These are phyloP conservation scores for Cyclotella sp. DNA, from an alignment of 108 stramenopile genomes.

Conservation along the genomic window DNA sequence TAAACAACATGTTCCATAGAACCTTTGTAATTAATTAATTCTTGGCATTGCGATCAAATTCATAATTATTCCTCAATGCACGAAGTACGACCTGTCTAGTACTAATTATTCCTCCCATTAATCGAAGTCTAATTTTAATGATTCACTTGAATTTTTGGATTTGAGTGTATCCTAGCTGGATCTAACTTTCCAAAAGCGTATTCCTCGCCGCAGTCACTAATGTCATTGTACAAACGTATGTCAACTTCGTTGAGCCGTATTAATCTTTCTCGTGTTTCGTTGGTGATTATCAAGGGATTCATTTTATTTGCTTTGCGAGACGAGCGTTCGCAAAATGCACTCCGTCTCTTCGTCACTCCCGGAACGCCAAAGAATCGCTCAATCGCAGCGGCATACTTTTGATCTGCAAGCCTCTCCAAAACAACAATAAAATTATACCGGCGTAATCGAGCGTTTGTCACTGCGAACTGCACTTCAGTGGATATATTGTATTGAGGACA, in stretches of 20 bases:
- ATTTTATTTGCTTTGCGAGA: constrained; percentile 36
- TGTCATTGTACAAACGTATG: constrained; percentile 31
- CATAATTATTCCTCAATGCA: no score
- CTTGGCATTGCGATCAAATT: no score
- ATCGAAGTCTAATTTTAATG: no score
- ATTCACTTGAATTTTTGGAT: no score
- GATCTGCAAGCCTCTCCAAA: constrained; percentile 40
- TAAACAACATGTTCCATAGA: neutral
- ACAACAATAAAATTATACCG: constrained; percentile 49
- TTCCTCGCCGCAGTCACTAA: constrained; percentile 26
- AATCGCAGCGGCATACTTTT: constrained; percentile 39
- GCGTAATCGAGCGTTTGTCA: constrained; percentile 35
- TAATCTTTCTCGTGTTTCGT: constrained; percentile 35
- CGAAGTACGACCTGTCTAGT: no score
- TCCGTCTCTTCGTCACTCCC: constrained; percentile 16
- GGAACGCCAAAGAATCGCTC: constrained; percentile 50
- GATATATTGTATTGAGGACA: constrained; percentile 36
- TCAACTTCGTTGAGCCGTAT: constrained; percentile 35
- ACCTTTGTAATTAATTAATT: no score
- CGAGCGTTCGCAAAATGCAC: constrained; percentile 33
- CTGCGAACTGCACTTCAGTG: constrained; percentile 18
- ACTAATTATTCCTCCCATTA: no score
- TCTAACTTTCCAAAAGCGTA: neutral
- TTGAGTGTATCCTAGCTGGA: neutral
- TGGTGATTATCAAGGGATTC: constrained; percentile 27